Percentiles rank a stretch among this genome's conserved stretches.
Conservation (phyloP, 2,329 filamentous ascomycete species). For the Claviceps sp. region DNA sequence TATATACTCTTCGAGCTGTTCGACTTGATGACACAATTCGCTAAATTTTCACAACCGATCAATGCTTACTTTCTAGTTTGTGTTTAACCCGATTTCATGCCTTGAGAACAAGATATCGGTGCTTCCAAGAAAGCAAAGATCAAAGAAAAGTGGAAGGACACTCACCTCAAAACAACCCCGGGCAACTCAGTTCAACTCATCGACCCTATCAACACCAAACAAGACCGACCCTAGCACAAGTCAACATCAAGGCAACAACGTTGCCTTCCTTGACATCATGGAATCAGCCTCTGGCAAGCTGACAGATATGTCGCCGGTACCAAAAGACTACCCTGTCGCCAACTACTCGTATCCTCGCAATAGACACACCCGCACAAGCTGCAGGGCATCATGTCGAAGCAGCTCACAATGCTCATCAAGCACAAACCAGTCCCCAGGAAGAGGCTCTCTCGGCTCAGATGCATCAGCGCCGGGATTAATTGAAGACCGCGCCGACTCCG, state of each 20-base stretch:
- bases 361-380: slow-evolving; percentile 8
- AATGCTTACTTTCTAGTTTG: neutral
- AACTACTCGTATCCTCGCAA: slow-evolving; percentile 28
- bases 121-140: neutral
- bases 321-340: slow-evolving; percentile 15
- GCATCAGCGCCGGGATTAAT: slow-evolving; percentile 34
- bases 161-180: too few species aligned
- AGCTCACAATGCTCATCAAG: slow-evolving; percentile 3
- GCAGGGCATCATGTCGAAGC: neutral
- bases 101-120: neutral
- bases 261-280: slow-evolving; percentile 13
- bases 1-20: neutral
- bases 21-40: neutral
- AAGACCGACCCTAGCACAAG: neutral
- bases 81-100: neutral
- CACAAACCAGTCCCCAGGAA: neutral
- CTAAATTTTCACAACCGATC: neutral
- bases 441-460: slow-evolving; percentile 27
- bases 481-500: slow-evolving; percentile 37
- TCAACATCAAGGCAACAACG: neutral
- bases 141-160: neutral
- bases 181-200: too few species aligned
- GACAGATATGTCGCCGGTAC: neutral
- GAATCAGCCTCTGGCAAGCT: slow-evolving; percentile 16
- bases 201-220: neutral